Conservation (phyloP, 129 eudicot species). For the Tagetes erecta region DNA sequence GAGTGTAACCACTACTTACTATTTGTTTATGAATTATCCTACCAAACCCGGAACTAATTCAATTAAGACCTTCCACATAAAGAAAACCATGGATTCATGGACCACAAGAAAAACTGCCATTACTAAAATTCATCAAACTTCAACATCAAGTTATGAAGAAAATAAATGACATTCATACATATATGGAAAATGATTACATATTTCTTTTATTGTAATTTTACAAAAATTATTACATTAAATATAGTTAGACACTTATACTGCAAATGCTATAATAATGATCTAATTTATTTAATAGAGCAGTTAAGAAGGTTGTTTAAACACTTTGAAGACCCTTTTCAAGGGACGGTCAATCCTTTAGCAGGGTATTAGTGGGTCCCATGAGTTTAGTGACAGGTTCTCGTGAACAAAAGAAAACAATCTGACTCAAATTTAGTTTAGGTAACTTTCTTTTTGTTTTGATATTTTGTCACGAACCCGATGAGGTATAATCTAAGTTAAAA, state of each 20-base stretch:
- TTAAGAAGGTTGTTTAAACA: background rate
- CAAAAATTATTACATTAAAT: background rate
- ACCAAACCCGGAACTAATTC: background rate
- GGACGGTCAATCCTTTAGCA: no score
- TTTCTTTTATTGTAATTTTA: background rate
- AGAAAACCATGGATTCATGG: slow-evolving; percentile 20
- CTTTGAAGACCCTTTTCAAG: no score
- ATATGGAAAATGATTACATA: slow-evolving; percentile 19
- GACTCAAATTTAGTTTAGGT: background rate
- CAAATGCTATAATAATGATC: background rate
- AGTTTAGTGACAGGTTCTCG: no score
- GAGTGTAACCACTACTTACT: background rate
- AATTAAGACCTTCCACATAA: slow-evolving; percentile 16
- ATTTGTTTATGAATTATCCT: slow-evolving; percentile 8
- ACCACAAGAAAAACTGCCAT: slow-evolving; percentile 27
- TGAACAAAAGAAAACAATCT: no score
- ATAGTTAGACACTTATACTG: background rate
- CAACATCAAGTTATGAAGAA: slow-evolving; percentile 17
- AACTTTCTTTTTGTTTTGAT: background rate
- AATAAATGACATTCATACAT: slow-evolving; percentile 24
- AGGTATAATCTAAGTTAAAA: slow-evolving; percentile 4
- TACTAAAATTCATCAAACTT: slow-evolving; percentile 18
- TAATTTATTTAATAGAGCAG: background rate
- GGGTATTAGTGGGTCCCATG: background rate
- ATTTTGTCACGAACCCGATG: background rate